phyloP scores from a whole-genome alignment of 192 early-diverging fungal genomes.

The Cladochytrium replicatum region DNA sequence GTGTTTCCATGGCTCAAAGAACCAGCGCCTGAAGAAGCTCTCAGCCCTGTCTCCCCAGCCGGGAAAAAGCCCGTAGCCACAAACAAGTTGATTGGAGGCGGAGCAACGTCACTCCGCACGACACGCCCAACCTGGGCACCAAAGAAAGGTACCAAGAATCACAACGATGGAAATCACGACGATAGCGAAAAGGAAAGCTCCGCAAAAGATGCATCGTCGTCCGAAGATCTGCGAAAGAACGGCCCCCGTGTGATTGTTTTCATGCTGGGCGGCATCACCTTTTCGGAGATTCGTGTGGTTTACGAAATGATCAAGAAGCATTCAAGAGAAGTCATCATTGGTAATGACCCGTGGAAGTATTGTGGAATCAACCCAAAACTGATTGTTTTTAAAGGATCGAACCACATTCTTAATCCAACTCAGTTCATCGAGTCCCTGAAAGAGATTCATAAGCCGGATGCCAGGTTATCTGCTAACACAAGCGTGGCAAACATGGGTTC shows the following conservation, averaged over 20 bases:
- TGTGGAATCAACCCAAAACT: background rate
- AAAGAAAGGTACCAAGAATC: no score
- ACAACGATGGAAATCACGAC: no score
- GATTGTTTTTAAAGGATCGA: constrained; percentile 47
- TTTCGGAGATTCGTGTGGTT: constrained; percentile 61
- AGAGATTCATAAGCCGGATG: constrained; percentile 46
- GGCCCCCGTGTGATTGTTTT: constrained; percentile 64
- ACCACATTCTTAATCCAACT: constrained; percentile 57
- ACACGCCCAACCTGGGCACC: constrained; percentile 41
- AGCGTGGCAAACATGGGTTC: no score
- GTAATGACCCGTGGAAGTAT: constrained; percentile 21
- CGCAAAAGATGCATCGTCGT: background rate
- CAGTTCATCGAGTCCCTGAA: constrained; percentile 61
- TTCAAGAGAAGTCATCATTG: constrained; percentile 63
- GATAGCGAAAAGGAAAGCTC: no score
- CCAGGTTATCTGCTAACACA: no score
- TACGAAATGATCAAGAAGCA: constrained; percentile 56
- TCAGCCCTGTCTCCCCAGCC: constrained; percentile 13
- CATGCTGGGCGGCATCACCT: constrained; percentile 69
- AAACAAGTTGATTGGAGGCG: constrained; percentile 16
- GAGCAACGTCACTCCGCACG: constrained; percentile 26
- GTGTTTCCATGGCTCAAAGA: constrained; percentile 59
- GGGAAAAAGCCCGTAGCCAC: constrained; percentile 9
- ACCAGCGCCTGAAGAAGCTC: constrained; percentile 26
- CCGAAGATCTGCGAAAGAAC: constrained; percentile 31